Evolutionary conservation across 768 basidiomycete species (phyloP), one percentile per base, ranked within the genome.

Genomic region (Omphalotus guepiniiformis): DNA sequence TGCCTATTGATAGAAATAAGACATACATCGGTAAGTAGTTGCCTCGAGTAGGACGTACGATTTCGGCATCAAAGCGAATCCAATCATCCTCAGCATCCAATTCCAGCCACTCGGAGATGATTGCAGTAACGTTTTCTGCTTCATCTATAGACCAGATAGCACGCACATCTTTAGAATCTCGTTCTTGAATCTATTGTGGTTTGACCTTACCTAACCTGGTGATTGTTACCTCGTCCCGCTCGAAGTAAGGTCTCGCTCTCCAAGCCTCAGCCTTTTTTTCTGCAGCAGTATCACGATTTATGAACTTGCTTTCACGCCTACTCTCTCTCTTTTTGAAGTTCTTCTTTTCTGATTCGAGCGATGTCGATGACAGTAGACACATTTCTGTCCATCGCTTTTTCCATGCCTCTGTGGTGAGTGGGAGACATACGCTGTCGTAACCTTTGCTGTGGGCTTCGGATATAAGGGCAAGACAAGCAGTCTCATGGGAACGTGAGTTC

Each of bases 101-200:
- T 63, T 96, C 92, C 3, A 99, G 75, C 96, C 96, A 99, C 47
- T 94, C 90, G 2, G 93, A 93, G 6, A 88, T 75, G 63, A 96
- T 78, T 4, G 74, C 85, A 12, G 89, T 80, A 29, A 88, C 69
- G 22, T 75, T 75, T 50, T 86, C 82, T 8, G 82, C 79, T 57
- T 92, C 88, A 63, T 89, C 89, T 91, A 55, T 34, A 42, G 34
- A 47, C 32, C 36, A 49, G 36, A 35, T 18, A 38, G 29, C 8
- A 30, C 15, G 11, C 28, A 55, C 39, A 15, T 52, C 22, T 32
- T 50, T 52, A 27, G 48, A 51, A 53, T 38, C 27, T 28, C 39
- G 39, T 19, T 30, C n/a, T 71, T 84, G 55, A n/a, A n/a, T n/a
- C n/a, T n/a, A n/a, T n/a, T n/a, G n/a, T n/a, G n/a, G n/a, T n/a